Base-by-base conservation (phyloP, 169 alveolate species). In the Cyclospora cayetanensis region DNA sequence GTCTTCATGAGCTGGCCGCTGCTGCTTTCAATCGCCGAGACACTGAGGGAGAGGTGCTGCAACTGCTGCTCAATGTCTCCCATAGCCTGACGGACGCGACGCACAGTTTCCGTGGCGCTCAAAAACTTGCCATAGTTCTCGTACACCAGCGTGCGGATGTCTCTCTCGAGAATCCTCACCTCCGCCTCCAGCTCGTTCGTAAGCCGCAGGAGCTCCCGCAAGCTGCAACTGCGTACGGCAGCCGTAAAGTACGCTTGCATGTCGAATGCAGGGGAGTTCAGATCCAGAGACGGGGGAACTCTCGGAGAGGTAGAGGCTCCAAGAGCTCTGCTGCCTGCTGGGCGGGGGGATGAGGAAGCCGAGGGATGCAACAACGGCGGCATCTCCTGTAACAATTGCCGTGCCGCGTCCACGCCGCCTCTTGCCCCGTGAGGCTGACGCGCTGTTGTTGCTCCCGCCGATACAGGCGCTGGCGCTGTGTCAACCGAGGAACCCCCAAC, bases 51-150 rank as follows among this genome's bases (percentile, higher is more conserved):
- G 27, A 93, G 91, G 9, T 35, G 52, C 52, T 53, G 55, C 94
- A 95, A 88, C 90, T 93, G 90, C 15, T 79, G 84, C 65, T 93
- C 95, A 31, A 95, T 92, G 29, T 65, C 7, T 50, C 52, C 86
- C 83, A 95, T 94, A 60, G 88, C 52, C 41, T 85, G 70, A 65
- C 95, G 96, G 93, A 96, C 95, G 60, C 93, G 87, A 65, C 93
- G 88, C 12, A 97, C 95, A 9, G 97, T 94, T 77, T 96, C 98
- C 27, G 97, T 96, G 25, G 98, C 98, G 15, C 96, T 86, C 20
- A 97, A 95, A 95, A 97, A 97, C 90, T 97, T 96, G 39, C 92
- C 94, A 85, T 97, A 97, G 93, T 97, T 96, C 68, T 97, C 97
- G 90, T 96, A 97, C 1, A 97, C 98, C 34, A 97, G 89, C 22